Evolutionary conservation across 2,329 filamentous ascomycete genomes (phyloP).

Genomic region (Fusarium nygamai): DNA sequence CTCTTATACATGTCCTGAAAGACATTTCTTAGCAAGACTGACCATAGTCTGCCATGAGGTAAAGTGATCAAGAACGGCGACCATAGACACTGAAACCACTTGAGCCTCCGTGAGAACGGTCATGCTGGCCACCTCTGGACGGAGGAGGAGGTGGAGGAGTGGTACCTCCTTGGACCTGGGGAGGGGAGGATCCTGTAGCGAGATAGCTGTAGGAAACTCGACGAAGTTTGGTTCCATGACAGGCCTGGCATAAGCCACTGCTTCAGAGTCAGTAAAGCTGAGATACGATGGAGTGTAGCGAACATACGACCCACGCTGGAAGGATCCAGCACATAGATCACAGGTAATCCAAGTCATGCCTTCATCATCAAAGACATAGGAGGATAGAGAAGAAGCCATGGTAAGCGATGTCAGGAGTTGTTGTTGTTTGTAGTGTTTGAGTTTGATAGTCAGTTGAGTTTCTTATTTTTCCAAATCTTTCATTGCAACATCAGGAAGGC

Average conservation of each 20-base stretch:
- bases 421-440: background rate
- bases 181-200: constrained; percentile 8
- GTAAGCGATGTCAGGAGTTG: background rate
- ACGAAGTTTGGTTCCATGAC: constrained; percentile 39
- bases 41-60: background rate
- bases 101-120: constrained; percentile 18
- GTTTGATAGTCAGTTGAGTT: background rate
- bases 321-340: constrained; percentile 38
- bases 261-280: background rate
- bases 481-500: constrained; percentile 1
- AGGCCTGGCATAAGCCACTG: constrained; percentile 32
- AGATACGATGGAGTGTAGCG: background rate
- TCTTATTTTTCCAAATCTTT: background rate
- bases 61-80: constrained; percentile 5
- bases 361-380: constrained; percentile 37
- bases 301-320: constrained; percentile 33
- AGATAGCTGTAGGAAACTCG: constrained; percentile 37
- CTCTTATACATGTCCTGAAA: constrained; percentile 35
- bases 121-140: constrained; percentile 21
- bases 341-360: constrained; percentile 42
- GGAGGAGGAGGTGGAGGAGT: constrained; percentile 27
- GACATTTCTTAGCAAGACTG: constrained; percentile 29
- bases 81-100: constrained; percentile 26
- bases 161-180: constrained; percentile 8
- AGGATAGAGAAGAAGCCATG: constrained; percentile 27